Conservation (phyloP, 257 asterid species). For the Nicotiana sylvestris region DNA sequence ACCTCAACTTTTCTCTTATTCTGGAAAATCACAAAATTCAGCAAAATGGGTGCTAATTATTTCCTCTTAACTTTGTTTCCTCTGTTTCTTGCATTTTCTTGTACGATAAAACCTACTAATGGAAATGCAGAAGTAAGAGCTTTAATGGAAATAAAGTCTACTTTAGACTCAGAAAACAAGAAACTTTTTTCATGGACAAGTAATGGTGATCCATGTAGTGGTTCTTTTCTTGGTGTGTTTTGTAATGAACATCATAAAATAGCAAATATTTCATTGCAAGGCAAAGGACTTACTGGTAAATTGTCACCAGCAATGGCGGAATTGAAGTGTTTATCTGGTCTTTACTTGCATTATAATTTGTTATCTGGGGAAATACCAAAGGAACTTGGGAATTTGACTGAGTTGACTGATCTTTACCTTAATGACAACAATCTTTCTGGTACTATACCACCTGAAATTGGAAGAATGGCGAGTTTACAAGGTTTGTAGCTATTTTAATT, state of each 20-base stretch:
- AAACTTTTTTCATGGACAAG: conserved; percentile 60
- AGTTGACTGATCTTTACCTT: conserved; percentile 77
- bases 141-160: conserved; percentile 67
- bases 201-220: conserved; percentile 74
- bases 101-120: conserved; percentile 8
- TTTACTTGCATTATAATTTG: conserved; percentile 77
- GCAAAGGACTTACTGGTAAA: conserved; percentile 69
- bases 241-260: conserved; percentile 86
- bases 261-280: conserved; percentile 60
- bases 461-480: conserved; percentile 79
- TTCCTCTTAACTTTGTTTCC: conserved; percentile 18
- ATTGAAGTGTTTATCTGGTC: conserved; percentile 76
- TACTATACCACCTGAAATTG: conserved; percentile 53
- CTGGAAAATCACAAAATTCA: conserved; percentile 11
- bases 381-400: conserved; percentile 76
- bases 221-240: conserved; percentile 67
- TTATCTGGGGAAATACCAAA: conserved; percentile 75
- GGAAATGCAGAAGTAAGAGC: conserved; percentile 77
- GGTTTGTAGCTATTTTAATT: conserved; percentile 32
- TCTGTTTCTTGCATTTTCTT: conserved; percentile 25
- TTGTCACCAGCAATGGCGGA: conserved; percentile 81
- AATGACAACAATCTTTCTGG: conserved; percentile 70
- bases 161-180: conserved; percentile 68
- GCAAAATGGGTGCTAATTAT: conserved; percentile 28
- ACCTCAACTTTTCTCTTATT: not conserved